phyloP scores from a whole-genome alignment of 1,284 basidiomycete species.

The Lentinula novae-zelandiae region DNA sequence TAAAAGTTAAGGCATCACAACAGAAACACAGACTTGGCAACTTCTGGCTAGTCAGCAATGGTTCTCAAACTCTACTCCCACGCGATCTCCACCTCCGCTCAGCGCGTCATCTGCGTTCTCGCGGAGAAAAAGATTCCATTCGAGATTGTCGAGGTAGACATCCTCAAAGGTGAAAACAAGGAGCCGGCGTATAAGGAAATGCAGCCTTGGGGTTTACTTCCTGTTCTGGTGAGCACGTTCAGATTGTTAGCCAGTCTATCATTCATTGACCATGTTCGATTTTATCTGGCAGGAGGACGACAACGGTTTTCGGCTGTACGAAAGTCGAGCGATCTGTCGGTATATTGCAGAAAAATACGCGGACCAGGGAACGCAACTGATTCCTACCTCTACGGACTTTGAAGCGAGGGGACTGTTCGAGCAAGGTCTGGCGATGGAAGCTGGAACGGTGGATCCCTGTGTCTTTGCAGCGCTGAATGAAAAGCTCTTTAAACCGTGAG shows the following conservation, averaged over 20 bases:
- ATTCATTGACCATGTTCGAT: neutral
- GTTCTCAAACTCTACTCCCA: conserved; percentile 15
- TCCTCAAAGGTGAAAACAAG: conserved; percentile 38
- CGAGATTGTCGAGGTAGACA: conserved; percentile 34
- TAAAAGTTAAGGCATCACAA: no score
- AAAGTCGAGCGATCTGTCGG: conserved; percentile 41
- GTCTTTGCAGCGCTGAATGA: conserved; percentile 38
- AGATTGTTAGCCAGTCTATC: neutral
- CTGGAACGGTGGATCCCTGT: conserved; percentile 45
- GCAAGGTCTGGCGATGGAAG: conserved; percentile 52
- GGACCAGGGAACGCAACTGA: conserved; percentile 19
- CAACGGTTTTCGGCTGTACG: conserved; percentile 31
- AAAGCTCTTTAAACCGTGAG: conserved; percentile 38
- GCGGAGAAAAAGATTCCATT: conserved; percentile 42
- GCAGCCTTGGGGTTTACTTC: conserved; percentile 65
- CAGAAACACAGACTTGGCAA: no score
- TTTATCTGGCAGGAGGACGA: conserved; percentile 22
- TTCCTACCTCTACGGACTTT: conserved; percentile 1
- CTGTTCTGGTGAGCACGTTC: conserved; percentile 44
- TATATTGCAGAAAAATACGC: conserved; percentile 36
- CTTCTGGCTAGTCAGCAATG: conserved; percentile 1
- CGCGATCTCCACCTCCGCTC: conserved; percentile 39
- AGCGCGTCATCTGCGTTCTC: conserved; percentile 35
- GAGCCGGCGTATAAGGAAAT: conserved; percentile 30
- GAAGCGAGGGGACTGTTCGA: conserved; percentile 39